Base-by-base conservation (phyloP, 345 rosid species). In the Geranium rotundifolium region DNA sequence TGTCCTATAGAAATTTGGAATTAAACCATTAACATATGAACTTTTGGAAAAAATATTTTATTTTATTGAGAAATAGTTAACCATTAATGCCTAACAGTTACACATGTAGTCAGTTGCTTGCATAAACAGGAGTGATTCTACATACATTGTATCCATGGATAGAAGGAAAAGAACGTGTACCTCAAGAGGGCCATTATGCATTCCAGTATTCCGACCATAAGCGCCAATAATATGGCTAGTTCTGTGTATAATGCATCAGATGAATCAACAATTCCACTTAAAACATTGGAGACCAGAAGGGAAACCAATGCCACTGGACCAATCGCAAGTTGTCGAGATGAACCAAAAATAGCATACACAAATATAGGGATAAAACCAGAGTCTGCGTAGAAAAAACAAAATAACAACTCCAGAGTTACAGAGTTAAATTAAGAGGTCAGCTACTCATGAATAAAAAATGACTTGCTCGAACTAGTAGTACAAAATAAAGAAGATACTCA, bases 251-350 rank as follows among this genome's bases (percentile, higher is more conserved):
- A 72, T 57, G 80, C 83, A 71, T 78, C 87, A 23, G 86, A 81
- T 18, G 95, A 69, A 70, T 84, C 89, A 67, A 71, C 89, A 62
- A 88, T 81, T 64, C 74, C 88, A 4, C 85, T 65, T 64, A 95
- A 66, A 57, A 85, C 95, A 76, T 90, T 95, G 46, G 99, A 95
- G 57, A 95, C 97, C 8, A 95, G 93, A 64, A 95, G 91, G 64
- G 99, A 95, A 61, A 95, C 97, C 83, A 95, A 84, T 55, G 97
- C 99, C 37, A 95, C 99, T 37, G 99, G 99, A 70, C 99, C 99
- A 70, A 91, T 79, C 54, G 99, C 99, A 75, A 95, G 89, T 80
- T 95, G 99, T 55, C 97, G 95, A 46, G 97, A 95, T 4, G 97
- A 90, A 59, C 99, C 99, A 41, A 95, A 90, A 56, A 90, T 57